Percentiles rank a stretch among this genome's conserved stretches.
These are phyloP conservation scores for Gracilaria caudata DNA, from an alignment of 23 red algal genomes.

Conservation along the genomic window DNA sequence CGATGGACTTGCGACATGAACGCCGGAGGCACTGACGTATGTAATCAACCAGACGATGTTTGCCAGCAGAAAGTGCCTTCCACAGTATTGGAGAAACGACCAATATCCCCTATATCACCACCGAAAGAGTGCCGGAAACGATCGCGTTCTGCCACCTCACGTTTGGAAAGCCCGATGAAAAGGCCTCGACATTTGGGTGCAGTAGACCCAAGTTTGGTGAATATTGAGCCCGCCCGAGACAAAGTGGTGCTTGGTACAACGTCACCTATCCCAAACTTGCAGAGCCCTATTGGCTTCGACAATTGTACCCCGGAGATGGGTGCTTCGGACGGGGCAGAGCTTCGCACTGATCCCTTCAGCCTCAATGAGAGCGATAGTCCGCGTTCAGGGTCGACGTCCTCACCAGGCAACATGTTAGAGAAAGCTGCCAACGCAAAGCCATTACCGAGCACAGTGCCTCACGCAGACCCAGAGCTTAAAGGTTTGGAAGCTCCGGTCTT, in stretches of 20 bases:
- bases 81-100: not conserved
- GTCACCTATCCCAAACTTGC: constrained; percentile 13
- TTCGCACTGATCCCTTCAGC: constrained; percentile 13
- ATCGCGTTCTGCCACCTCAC: not conserved
- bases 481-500: not conserved
- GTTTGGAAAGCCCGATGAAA: not conserved
- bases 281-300: not conserved
- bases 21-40: constrained; percentile 5
- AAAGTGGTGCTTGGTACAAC: not conserved
- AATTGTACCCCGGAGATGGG: not conserved
- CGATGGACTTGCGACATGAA: constrained; percentile 36
- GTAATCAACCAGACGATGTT: constrained; percentile 30
- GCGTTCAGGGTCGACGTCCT: not conserved
- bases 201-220: not conserved
- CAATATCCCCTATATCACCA: not conserved
- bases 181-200: not conserved
- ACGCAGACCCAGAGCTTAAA: not conserved
- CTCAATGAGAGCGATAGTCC: constrained; percentile 14
- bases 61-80: not conserved
- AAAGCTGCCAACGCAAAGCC: constrained; percentile 4
- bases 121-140: not conserved
- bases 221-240: not conserved
- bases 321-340: not conserved
- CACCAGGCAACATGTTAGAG: constrained; percentile 17
- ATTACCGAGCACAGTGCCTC: not conserved